These are phyloP conservation scores for Tricholoma matsutake DNA, from an alignment of 768 basidiomycete genomes.

Conservation along the genomic window DNA sequence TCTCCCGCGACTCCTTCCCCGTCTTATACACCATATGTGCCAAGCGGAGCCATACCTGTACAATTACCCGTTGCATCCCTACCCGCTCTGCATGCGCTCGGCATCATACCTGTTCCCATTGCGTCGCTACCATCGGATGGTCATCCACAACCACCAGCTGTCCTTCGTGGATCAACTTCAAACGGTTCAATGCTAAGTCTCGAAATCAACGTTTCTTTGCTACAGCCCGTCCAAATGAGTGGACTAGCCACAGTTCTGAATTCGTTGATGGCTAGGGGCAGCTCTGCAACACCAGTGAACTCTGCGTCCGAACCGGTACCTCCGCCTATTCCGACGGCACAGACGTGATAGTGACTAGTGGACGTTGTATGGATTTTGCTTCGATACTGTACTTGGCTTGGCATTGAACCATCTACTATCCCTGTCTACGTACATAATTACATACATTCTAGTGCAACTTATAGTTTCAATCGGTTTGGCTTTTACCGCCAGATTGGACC, in stretches of 20 bases:
- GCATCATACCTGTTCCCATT: slow-evolving; percentile 68
- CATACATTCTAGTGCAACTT: too few relatives aligned
- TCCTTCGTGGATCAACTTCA: slow-evolving; percentile 66
- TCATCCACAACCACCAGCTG: slow-evolving; percentile 63
- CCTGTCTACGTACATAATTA: neutral
- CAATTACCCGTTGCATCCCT: slow-evolving; percentile 68
- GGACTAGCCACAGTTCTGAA: slow-evolving; percentile 71
- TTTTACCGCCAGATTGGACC: too few relatives aligned
- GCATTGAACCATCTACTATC: neutral
- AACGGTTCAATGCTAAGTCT: slow-evolving; percentile 72
- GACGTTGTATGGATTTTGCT: neutral
- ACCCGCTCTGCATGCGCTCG: slow-evolving; percentile 64
- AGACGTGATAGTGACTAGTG: neutral
- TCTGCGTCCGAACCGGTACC: neutral
- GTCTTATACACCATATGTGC: slow-evolving; percentile 33
- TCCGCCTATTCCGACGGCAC: neutral
- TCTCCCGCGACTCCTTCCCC: slow-evolving; percentile 27
- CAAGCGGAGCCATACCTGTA: slow-evolving; percentile 54
- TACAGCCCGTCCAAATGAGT: slow-evolving; percentile 76
- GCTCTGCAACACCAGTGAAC: neutral
- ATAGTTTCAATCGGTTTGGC: too few relatives aligned
- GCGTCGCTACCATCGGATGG: slow-evolving; percentile 48
- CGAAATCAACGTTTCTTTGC: slow-evolving; percentile 73
- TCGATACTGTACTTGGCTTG: neutral
- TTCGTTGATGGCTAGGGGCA: slow-evolving; percentile 56